Percentiles rank a stretch among this genome's conserved stretches.
Evolutionary conservation across 768 basidiomycete genomes (phyloP).

Genomic region (Pleurotus eryngii): DNA sequence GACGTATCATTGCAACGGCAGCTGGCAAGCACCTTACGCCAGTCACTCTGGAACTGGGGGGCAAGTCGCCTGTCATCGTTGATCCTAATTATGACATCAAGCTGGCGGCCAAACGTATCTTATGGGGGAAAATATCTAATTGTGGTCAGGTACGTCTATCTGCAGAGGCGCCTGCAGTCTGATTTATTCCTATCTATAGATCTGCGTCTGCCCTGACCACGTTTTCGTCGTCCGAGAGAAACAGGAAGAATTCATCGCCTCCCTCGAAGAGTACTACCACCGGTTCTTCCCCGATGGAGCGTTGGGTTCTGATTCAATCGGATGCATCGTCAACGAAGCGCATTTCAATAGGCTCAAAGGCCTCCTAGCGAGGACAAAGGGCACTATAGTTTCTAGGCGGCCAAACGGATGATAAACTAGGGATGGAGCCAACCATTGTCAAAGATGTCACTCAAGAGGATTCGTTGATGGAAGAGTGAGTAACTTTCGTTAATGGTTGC

Average conservation of each 20-base stretch:
- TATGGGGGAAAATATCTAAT: conserved; percentile 67
- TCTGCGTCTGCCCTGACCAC: conserved; percentile 59
- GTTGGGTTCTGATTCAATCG: conserved; percentile 37
- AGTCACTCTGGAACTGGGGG: conserved; percentile 53
- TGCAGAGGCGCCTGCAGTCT: no score
- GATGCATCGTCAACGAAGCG: conserved; percentile 48
- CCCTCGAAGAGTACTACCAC: conserved; percentile 38
- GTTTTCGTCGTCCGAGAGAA: conserved; percentile 34
- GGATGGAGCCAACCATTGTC: conserved; percentile 61
- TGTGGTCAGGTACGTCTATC: conserved; percentile 50
- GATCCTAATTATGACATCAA: conserved; percentile 35
- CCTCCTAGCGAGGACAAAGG: conserved; percentile 52
- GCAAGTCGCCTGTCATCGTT: conserved; percentile 46
- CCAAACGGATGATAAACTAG: conserved; percentile 31
- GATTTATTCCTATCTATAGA: conserved; percentile 30
- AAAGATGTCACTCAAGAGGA: conserved; percentile 52
- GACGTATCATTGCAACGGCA: conserved; percentile 44
- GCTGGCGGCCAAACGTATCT: conserved; percentile 57
- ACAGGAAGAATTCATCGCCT: conserved; percentile 45
- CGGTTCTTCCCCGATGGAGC: conserved; percentile 56
- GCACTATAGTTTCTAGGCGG: conserved; percentile 57
- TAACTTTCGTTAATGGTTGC: background rate
- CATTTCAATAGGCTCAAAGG: conserved; percentile 54
- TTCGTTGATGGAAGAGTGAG: conserved; percentile 57
- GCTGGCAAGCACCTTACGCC: conserved; percentile 56